A percentile compares a stretch with the other conserved stretches of the same genome.
Evolutionary conservation across 257 asterid genomes (phyloP).

Genomic region (Cordia subcordata): DNA sequence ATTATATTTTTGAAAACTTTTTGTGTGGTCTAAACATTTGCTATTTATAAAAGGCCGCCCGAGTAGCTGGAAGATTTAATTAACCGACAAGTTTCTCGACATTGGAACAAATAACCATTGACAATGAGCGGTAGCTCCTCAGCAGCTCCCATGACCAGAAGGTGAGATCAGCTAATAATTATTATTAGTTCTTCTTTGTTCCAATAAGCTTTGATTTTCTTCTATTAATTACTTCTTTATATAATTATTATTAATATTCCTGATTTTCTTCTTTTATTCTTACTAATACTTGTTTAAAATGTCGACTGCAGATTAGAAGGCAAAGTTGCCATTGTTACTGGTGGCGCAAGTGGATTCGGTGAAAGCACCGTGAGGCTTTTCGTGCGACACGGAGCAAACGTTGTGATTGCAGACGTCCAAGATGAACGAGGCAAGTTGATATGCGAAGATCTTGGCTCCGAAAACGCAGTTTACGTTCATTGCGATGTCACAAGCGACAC

Average conservation of each 20-base stretch:
- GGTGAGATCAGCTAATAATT: not conserved
- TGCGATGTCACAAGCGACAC: slow-evolving; percentile 57
- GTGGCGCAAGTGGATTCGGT: slow-evolving; percentile 89
- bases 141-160: not conserved
- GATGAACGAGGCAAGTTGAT: slow-evolving; percentile 47
- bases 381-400: slow-evolving; percentile 61
- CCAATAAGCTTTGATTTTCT: not conserved
- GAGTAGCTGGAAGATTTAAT: not conserved
- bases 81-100: not conserved
- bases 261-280: no score
- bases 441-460: slow-evolving; percentile 29
- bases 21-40: not conserved
- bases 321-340: slow-evolving; percentile 74
- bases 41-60: not conserved
- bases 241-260: no score
- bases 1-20: no score
- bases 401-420: slow-evolving; percentile 70
- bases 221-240: no score
- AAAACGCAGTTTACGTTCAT: slow-evolving; percentile 42
- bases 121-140: not conserved
- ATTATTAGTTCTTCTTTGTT: not conserved
- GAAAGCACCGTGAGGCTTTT: slow-evolving; percentile 66
- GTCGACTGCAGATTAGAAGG: slow-evolving; percentile 47
- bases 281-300: no score
- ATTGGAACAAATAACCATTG: not conserved